phyloP scores from a whole-genome alignment of 169 alveolate genomes.

The Plasmodium ovale region DNA sequence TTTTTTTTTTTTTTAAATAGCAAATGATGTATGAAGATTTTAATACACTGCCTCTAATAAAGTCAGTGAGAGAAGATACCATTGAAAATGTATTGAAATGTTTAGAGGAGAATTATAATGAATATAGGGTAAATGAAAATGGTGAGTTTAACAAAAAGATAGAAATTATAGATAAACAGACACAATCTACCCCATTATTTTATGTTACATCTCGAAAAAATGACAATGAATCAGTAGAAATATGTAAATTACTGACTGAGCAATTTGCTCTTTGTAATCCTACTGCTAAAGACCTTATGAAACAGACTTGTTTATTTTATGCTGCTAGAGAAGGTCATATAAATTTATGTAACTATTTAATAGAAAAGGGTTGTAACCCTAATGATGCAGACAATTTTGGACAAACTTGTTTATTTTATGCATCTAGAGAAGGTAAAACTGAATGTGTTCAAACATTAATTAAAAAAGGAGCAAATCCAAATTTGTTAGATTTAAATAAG shows the following conservation, averaged over 20 bases:
- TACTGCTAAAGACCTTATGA: slow-evolving; percentile 87
- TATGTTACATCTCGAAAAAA: slow-evolving; percentile 88
- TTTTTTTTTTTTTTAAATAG: not conserved
- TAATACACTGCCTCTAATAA: slow-evolving; percentile 72
- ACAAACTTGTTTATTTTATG: slow-evolving; percentile 93
- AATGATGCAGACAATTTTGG: slow-evolving; percentile 92
- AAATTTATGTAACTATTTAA: slow-evolving; percentile 87
- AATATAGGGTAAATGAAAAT: slow-evolving; percentile 51
- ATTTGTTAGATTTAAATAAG: slow-evolving; percentile 89
- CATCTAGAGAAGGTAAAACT: slow-evolving; percentile 94
- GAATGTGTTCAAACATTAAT: slow-evolving; percentile 86
- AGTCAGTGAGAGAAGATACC: slow-evolving; percentile 62
- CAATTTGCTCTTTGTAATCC: slow-evolving; percentile 87
- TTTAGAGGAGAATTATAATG: slow-evolving; percentile 61
- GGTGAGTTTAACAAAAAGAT: slow-evolving; percentile 44
- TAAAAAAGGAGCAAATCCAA: slow-evolving; percentile 90
- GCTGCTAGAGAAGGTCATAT: slow-evolving; percentile 95
- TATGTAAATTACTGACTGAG: slow-evolving; percentile 87
- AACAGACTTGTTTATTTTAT: slow-evolving; percentile 94
- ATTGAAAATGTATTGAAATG: slow-evolving; percentile 40
- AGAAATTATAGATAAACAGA: slow-evolving; percentile 80
- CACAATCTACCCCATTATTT: slow-evolving; percentile 88
- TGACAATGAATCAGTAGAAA: slow-evolving; percentile 90
- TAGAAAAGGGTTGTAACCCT: slow-evolving; percentile 91
- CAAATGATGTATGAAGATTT: slow-evolving; percentile 73